phyloP scores from a whole-genome alignment of 352 stramenopile genomes.

The Plasmopara muralis region DNA sequence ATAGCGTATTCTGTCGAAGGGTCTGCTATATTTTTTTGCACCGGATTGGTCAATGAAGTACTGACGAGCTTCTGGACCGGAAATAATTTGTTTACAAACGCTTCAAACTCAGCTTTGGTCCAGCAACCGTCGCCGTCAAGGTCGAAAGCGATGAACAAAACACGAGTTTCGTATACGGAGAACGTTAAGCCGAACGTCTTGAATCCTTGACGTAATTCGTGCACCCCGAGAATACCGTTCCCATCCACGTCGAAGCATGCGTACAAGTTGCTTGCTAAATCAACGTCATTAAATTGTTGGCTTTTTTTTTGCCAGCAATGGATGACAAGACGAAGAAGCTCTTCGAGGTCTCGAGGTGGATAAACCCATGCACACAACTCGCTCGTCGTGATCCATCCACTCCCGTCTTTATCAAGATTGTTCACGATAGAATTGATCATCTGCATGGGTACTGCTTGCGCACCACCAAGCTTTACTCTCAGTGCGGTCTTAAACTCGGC shows the following conservation, averaged over 20 bases:
- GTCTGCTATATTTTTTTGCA: slow-evolving; percentile 1
- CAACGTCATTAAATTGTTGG: slow-evolving; percentile 3
- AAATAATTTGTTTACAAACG: slow-evolving; percentile 37
- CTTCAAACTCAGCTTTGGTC: slow-evolving; percentile 40
- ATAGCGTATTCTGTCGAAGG: background rate
- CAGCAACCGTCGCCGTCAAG: slow-evolving; percentile 45
- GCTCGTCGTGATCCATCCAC: slow-evolving; percentile 58
- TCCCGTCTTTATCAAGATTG: slow-evolving; percentile 48
- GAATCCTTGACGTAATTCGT: slow-evolving; percentile 49
- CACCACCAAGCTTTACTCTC: slow-evolving; percentile 12
- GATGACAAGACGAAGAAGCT: slow-evolving; percentile 37
- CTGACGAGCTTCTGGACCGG: slow-evolving; percentile 11
- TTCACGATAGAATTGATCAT: slow-evolving; percentile 34
- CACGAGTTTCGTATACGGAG: slow-evolving; percentile 30
- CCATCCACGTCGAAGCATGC: slow-evolving; percentile 44
- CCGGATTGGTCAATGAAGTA: background rate
- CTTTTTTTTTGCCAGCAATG: slow-evolving; percentile 27
- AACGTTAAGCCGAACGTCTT: slow-evolving; percentile 33
- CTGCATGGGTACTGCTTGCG: slow-evolving; percentile 10
- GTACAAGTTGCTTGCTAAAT: slow-evolving; percentile 36
- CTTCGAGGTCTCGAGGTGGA: slow-evolving; percentile 54
- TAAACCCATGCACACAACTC: slow-evolving; percentile 49
- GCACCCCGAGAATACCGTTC: slow-evolving; percentile 51
- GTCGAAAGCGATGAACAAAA: slow-evolving; percentile 53
- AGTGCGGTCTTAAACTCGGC: slow-evolving; percentile 56